A percentile compares a stretch with the other conserved stretches of the same genome.
Evolutionary conservation across 768 basidiomycete species (phyloP).

Genomic region (Lactarius psammicola): DNA sequence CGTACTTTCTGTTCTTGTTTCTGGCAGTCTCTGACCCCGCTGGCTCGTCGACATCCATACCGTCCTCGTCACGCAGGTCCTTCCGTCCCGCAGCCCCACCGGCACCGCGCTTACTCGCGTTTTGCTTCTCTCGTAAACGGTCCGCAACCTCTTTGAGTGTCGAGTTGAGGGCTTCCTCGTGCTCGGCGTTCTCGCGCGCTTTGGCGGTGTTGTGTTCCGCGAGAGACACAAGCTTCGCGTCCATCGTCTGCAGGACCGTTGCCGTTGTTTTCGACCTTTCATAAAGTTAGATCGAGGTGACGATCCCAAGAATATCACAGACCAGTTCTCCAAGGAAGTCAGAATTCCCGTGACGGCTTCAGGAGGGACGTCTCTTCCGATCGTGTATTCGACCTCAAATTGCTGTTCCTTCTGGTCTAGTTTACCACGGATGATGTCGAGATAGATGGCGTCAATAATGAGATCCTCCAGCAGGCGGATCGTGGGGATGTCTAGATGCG

Average conservation of each 20-base stretch:
- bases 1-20: constrained; percentile 27
- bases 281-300: not conserved
- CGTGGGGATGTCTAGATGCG: constrained; percentile 68
- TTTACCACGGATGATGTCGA: constrained; percentile 83
- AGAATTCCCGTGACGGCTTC: constrained; percentile 62
- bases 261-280: constrained; percentile 69
- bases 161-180: constrained; percentile 53
- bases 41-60: constrained; percentile 31
- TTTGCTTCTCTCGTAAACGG: constrained; percentile 51
- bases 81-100: constrained; percentile 13
- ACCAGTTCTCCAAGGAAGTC: constrained; percentile 67
- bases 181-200: constrained; percentile 47
- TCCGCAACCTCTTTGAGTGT: constrained; percentile 62
- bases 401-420: constrained; percentile 91
- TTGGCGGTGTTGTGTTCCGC: constrained; percentile 42
- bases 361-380: constrained; percentile 89
- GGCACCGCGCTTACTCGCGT: constrained; percentile 24
- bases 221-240: constrained; percentile 63
- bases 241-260: constrained; percentile 67
- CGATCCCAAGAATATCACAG: constrained; percentile 30
- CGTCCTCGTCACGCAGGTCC: constrained; percentile 26
- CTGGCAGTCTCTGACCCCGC: constrained; percentile 13
- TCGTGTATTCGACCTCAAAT: constrained; percentile 88
- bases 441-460: constrained; percentile 95
- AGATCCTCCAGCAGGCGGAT: constrained; percentile 93